Evolutionary conservation across 805 yeast species (phyloP), one percentile per base, ranked within the genome.

Genomic region (Aciculoconidium aculeatum): DNA sequence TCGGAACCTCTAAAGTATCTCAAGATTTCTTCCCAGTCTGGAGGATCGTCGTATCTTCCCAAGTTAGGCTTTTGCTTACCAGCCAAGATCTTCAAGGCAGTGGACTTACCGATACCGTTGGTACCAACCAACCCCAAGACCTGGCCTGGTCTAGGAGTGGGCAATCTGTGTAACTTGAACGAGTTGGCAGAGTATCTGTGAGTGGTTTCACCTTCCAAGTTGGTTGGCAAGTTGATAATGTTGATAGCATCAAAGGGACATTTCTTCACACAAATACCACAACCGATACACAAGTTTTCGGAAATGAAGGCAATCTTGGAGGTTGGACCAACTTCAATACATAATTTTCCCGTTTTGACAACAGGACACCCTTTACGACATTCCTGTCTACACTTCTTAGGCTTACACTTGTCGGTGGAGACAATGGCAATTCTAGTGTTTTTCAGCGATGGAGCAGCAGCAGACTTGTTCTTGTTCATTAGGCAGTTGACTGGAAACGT

Each of bases 251-350:
- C 95, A 53, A 92, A 92, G 17, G 98, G 98, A 65, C 98, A 92
- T 58, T 87, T 92, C 62, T 92, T 92, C 30, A 88, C 95, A 74
- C 98, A 92, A 47, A 92, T 92, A 87, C 98, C 98, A 72, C 98
- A 92, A 57, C 98, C 98, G 48, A 92, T 90, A 72, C 98, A 92
- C 53, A 92, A 67, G 21, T 67, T 84, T 57, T 92, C 98, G 11
- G 95, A 84, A 35, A 92, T 85, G 58, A 88, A 92, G 10, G 97
- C 95, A 51, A 92, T 85, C 54, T 92, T 92, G 37, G 83, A 76
- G 12, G 79, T 72, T 39, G 97, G 95, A 1, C 84, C 64, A 27
- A 92, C 98, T 61, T 92, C 98, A 51, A 92, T 92, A 79, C 98
- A 92, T 39, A 88, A 73, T 58, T 88, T 92, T 35, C 98, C 98